Conservation (phyloP, 179 eudicot genomes). For the Dionaea muscipula region DNA sequence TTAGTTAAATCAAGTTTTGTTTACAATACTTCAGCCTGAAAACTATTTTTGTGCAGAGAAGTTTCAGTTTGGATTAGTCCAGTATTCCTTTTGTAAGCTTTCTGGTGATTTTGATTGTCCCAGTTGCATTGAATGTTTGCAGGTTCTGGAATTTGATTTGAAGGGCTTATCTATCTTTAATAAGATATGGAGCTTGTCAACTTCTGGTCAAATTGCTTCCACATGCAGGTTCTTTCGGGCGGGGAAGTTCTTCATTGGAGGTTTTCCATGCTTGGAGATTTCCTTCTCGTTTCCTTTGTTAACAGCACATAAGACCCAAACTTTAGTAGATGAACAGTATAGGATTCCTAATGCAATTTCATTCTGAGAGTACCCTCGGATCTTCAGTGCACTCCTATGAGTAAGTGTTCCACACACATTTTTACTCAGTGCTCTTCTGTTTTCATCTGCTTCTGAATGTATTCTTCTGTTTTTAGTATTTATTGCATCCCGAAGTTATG, state of each 20-base stretch:
- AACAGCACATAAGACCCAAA: constrained; percentile 76
- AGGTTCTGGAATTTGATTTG: constrained; percentile 37
- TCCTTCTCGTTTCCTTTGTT: constrained; percentile 68
- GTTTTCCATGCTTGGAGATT: constrained; percentile 66
- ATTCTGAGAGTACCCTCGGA: constrained; percentile 43
- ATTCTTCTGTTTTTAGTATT: constrained; percentile 17
- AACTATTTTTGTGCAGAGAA: too few species aligned
- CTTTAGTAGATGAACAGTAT: constrained; percentile 36
- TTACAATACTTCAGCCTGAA: too few species aligned
- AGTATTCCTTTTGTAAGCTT: too few species aligned
- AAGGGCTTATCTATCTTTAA: constrained; percentile 23
- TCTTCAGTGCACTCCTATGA: constrained; percentile 43
- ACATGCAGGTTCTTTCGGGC: constrained; percentile 42
- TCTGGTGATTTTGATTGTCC: too few species aligned
- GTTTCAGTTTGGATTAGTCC: too few species aligned
- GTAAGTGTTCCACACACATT: constrained; percentile 24
- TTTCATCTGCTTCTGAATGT: constrained; percentile 1
- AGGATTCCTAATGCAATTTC: constrained; percentile 53
- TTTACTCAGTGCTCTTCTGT: too few species aligned
- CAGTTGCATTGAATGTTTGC: background rate
- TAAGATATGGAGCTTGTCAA: constrained; percentile 69
- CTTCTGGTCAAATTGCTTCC: constrained; percentile 52
- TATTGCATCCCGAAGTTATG: constrained; percentile 37
- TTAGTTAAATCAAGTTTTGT: too few species aligned
- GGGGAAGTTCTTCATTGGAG: constrained; percentile 83